phyloP scores from a whole-genome alignment of 192 early-diverging fungal species.

The Lobosporangium transversale region DNA sequence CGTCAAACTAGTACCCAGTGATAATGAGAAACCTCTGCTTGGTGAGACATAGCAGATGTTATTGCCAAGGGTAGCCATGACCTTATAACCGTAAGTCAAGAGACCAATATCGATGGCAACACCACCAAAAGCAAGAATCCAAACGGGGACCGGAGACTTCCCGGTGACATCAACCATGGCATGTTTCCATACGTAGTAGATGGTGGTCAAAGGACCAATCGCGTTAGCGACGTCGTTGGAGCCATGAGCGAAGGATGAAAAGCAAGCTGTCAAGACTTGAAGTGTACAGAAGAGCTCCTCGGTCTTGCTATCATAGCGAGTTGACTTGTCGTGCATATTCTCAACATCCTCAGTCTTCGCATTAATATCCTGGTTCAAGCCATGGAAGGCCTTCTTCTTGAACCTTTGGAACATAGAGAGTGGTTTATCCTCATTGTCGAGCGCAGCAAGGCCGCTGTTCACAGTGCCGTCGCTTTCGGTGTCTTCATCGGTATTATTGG shows the following conservation, averaged over 20 bases:
- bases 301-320: conserved; percentile 74
- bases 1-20: conserved; percentile 79
- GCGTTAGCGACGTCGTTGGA: conserved; percentile 91
- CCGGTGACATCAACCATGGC: conserved; percentile 56
- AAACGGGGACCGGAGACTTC: conserved; percentile 74
- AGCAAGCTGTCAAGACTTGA: conserved; percentile 82
- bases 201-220: conserved; percentile 80
- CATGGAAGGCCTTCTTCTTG: conserved; percentile 8
- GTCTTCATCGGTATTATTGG: conserved; percentile 3
- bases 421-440: conserved; percentile 27
- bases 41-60: conserved; percentile 86
- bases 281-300: conserved; percentile 87
- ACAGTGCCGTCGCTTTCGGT: conserved; percentile 20
- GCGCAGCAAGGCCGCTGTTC: conserved; percentile 11
- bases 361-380: conserved; percentile 32
- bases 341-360: conserved; percentile 53
- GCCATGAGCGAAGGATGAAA: conserved; percentile 87
- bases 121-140: conserved; percentile 81
- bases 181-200: conserved; percentile 74
- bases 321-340: conserved; percentile 69
- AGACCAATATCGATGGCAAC: conserved; percentile 81
- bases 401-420: conserved; percentile 8
- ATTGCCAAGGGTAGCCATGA: conserved; percentile 85
- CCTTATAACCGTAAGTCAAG: conserved; percentile 75
- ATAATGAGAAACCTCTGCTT: conserved; percentile 81